A percentile compares a stretch with the other conserved stretches of the same genome.
Conservation (phyloP, 176 grass and related monocot species). For the Hordeum marinum region DNA sequence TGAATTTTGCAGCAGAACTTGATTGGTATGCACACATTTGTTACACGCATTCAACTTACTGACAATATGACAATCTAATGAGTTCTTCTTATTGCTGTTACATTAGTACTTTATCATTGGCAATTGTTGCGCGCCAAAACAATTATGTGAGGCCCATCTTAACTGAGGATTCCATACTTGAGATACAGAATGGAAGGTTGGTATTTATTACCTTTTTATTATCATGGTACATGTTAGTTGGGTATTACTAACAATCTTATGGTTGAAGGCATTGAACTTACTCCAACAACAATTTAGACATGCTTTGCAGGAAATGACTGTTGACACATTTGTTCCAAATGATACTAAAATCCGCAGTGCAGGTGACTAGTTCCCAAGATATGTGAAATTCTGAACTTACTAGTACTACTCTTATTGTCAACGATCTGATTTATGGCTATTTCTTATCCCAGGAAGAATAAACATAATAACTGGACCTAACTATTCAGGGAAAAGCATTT, state of each 20-base stretch:
- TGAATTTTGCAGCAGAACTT: slow-evolving; percentile 97
- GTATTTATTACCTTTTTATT: slow-evolving; percentile 22
- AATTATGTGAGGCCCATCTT: slow-evolving; percentile 88
- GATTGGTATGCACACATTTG: slow-evolving; percentile 67
- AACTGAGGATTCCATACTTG: slow-evolving; percentile 69
- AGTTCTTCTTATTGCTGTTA: slow-evolving; percentile 24
- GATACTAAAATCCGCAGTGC: slow-evolving; percentile 64
- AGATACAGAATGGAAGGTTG: slow-evolving; percentile 97
- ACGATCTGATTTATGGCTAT: neutral
- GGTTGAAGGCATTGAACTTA: slow-evolving; percentile 17
- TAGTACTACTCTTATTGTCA: neutral
- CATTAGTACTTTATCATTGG: slow-evolving; percentile 79
- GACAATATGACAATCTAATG: neutral
- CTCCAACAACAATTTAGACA: slow-evolving; percentile 49
- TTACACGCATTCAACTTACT: neutral
- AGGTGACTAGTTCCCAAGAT: slow-evolving; percentile 40
- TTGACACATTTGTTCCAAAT: slow-evolving; percentile 95
- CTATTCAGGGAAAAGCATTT: slow-evolving; percentile 98
- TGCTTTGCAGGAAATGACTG: slow-evolving; percentile 98
- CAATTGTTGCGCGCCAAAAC: slow-evolving; percentile 77
- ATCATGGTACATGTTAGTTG: neutral
- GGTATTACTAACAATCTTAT: neutral
- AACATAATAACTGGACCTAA: slow-evolving; percentile 96
- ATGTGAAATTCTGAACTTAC: neutral
- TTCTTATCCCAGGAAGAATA: slow-evolving; percentile 72